Base-by-base conservation (phyloP, 345 rosid species). In the Boechera retrofracta region DNA sequence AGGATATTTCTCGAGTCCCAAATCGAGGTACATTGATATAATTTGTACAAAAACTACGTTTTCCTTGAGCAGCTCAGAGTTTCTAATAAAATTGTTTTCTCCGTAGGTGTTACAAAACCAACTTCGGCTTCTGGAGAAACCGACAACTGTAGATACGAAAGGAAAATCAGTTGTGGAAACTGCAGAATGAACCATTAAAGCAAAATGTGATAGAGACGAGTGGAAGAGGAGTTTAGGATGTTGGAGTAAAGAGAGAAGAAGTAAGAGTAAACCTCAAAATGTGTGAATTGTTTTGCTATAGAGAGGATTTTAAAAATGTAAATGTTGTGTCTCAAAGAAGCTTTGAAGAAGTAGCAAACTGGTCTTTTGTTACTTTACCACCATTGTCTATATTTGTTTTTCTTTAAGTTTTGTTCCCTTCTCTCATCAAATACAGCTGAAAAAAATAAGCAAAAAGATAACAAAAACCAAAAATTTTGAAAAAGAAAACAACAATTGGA, bases 1-100 rank as follows among this genome's bases (percentile, higher is more conserved):
- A 84, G 35, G 61, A 91, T 71, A 77, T 45, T 73, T 77, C 81
- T 91, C n/a, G 82, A 83, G 80, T 81, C 84, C 72, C 94, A 88
- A 65, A 87, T 94, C 67, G 87, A 94, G 96, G 97, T 91, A 80
- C 5, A 11, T 72, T 39, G 59, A 56, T 36, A 49, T 29, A 56
- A n/a, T 16, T 51, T 68, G 54, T 41, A 39, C 61, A 44, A 28
- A 53, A 53, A 24, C 39, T 42, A 24, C 16, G 3, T 11, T 54
- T 35, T 15, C 0, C 5, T 9, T 41, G 32, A 76, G 39, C 5
- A n/a, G 48, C n/a, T 59, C 54, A 31, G 28, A 60, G 9, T 49
- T 39, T 67, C 1, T 24, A 7, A 44, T 62, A 16, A 45, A 21
- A 15, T 12, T 77, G 36, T 77, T 31, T 35, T 63, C 28, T 52